phyloP scores from a whole-genome alignment of 441 rosid genomes.

The Gossypium trilobum region DNA sequence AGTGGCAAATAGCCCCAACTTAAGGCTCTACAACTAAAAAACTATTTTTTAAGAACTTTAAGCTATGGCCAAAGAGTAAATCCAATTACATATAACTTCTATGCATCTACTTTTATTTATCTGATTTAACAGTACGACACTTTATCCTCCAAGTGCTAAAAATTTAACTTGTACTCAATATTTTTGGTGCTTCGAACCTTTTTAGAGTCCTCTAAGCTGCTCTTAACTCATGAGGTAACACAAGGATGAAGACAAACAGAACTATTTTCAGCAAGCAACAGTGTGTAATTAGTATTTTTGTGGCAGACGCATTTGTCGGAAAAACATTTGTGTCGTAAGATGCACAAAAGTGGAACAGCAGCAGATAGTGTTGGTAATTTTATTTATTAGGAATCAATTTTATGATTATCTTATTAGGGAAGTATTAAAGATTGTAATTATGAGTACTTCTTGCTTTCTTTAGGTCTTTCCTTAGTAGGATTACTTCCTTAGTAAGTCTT shows the following conservation, averaged over 20 bases:
- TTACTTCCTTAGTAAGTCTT: no score
- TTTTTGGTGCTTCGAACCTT: background rate
- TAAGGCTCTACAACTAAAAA: background rate
- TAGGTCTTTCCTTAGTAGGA: no score
- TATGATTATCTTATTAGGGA: no score
- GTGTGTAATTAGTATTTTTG: background rate
- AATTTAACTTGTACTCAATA: background rate
- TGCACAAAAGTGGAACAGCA: no score
- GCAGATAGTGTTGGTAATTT: no score
- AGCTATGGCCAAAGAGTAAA: background rate
- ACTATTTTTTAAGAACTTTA: background rate
- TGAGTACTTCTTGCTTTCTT: no score
- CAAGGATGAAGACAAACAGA: background rate
- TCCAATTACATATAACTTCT: background rate
- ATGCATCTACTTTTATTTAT: background rate
- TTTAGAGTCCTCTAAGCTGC: background rate
- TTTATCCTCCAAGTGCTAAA: background rate
- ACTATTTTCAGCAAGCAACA: background rate
- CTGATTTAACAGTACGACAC: background rate
- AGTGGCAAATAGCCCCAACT: background rate
- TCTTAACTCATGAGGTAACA: background rate
- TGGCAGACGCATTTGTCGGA: no score
- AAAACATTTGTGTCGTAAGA: no score
- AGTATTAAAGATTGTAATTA: no score
- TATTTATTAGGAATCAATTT: no score